A percentile compares a stretch with the other conserved stretches of the same genome.
Conservation (phyloP, 331 rosid genomes). For the Phaseolus coccineus region DNA sequence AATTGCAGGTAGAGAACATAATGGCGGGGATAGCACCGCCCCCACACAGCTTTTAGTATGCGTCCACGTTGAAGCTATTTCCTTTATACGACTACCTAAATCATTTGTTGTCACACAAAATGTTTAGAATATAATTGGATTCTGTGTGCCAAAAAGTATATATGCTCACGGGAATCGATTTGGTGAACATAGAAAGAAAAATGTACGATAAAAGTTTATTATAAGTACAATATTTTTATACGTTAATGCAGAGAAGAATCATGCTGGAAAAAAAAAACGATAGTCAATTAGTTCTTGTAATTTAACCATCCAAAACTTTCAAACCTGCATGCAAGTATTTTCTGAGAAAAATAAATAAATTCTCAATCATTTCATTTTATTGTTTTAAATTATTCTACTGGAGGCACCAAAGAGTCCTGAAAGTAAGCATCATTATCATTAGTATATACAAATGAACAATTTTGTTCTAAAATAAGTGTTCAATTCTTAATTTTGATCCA, state of each 20-base stretch:
- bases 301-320: too few relatives aligned
- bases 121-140: background rate
- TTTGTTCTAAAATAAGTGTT: background rate
- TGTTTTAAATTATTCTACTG: background rate
- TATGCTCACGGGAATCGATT: background rate
- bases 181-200: background rate
- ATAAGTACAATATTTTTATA: background rate
- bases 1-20: background rate
- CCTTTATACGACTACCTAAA: background rate
- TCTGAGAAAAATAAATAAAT: too few relatives aligned
- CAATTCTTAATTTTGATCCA: background rate
- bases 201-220: too few relatives aligned
- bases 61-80: background rate
- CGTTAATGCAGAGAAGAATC: background rate
- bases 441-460: too few relatives aligned
- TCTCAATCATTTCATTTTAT: too few relatives aligned
- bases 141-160: background rate
- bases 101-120: background rate
- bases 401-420: background rate
- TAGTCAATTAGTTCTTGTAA: too few relatives aligned
- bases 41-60: slow-evolving; percentile 26
- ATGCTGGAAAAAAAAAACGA: too few relatives aligned
- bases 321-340: too few relatives aligned
- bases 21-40: background rate
- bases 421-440: background rate